A percentile compares a stretch with the other conserved stretches of the same genome.
Conservation (phyloP, 305 asterid genomes). For the Coffea humblotiana region DNA sequence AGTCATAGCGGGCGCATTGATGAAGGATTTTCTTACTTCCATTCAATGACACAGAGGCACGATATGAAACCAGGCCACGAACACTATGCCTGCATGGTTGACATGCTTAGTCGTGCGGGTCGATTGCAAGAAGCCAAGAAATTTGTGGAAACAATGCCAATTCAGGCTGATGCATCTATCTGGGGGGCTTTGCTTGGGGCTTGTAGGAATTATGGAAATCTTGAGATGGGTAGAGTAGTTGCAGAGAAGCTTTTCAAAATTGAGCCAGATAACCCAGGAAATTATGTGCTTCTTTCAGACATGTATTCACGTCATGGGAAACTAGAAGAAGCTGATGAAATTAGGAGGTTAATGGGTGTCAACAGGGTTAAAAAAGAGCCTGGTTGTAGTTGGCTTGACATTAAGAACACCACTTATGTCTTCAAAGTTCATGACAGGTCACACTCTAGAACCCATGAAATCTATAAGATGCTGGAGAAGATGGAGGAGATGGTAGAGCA, state of each 20-base stretch:
- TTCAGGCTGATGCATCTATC: slow-evolving; percentile 40
- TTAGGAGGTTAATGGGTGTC: slow-evolving; percentile 45
- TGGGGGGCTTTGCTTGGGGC: slow-evolving; percentile 60
- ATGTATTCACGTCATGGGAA: slow-evolving; percentile 42
- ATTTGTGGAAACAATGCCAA: slow-evolving; percentile 49
- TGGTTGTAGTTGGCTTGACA: slow-evolving; percentile 61
- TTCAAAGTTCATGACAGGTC: slow-evolving; percentile 53
- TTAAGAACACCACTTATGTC: slow-evolving; percentile 40
- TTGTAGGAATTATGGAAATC: slow-evolving; percentile 47
- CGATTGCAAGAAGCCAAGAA: slow-evolving; percentile 45
- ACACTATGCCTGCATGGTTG: slow-evolving; percentile 65
- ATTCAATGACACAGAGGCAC: slow-evolving; percentile 37
- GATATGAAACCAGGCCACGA: slow-evolving; percentile 47
- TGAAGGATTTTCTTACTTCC: slow-evolving; percentile 47
- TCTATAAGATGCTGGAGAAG: slow-evolving; percentile 42
- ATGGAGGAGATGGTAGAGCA: slow-evolving; percentile 41
- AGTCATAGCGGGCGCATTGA: slow-evolving; percentile 49
- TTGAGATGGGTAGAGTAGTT: slow-evolving; percentile 42
- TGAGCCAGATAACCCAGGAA: slow-evolving; percentile 51
- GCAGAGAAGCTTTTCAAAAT: slow-evolving; percentile 39
- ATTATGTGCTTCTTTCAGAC: slow-evolving; percentile 46
- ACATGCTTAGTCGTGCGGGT: slow-evolving; percentile 59
- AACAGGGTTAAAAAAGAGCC: slow-evolving; percentile 46
- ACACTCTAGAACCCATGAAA: slow-evolving; percentile 38
- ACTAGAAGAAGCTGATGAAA: slow-evolving; percentile 45